Percentiles rank a stretch among this genome's conserved stretches.
These are phyloP conservation scores for Xylariaceae sp. DNA, from an alignment of 2,329 filamentous ascomycete species.

Conservation along the genomic window DNA sequence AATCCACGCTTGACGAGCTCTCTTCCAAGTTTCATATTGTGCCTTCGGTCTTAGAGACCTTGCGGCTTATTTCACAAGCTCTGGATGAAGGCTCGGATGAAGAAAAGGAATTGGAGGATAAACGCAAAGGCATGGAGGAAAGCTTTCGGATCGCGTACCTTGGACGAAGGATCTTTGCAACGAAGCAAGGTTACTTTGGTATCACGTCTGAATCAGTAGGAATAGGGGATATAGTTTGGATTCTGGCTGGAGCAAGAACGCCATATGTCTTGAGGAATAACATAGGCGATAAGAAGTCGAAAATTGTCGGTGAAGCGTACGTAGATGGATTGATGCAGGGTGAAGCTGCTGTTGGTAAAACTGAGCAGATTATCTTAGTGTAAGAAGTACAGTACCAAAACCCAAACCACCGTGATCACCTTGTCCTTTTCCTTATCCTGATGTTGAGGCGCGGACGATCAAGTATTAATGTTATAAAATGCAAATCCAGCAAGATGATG, in stretches of 20 bases:
- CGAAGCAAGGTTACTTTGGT: slow-evolving; percentile 10
- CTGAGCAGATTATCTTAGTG: too few relatives aligned
- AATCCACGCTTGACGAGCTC: neutral
- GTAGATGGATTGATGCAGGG: slow-evolving; percentile 15
- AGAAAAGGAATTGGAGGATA: slow-evolving; percentile 6
- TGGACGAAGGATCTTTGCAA: slow-evolving; percentile 14
- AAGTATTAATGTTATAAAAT: too few relatives aligned
- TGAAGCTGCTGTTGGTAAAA: too few relatives aligned
- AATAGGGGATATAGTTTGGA: slow-evolving; percentile 9
- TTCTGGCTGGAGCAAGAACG: slow-evolving; percentile 14
- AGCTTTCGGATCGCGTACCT: slow-evolving; percentile 19
- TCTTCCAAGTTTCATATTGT: neutral
- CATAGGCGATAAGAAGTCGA: neutral
- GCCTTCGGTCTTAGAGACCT: neutral
- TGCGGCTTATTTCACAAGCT: neutral
- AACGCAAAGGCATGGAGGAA: slow-evolving; percentile 18
- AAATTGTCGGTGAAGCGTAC: slow-evolving; percentile 15
- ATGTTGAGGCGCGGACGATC: too few relatives aligned
- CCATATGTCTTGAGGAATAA: slow-evolving; percentile 9
- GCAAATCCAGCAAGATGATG: too few relatives aligned
- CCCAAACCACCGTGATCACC: too few relatives aligned
- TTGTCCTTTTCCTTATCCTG: too few relatives aligned
- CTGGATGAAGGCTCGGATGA: slow-evolving; percentile 8
- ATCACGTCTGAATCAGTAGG: slow-evolving; percentile 16
- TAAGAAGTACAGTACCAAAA: too few relatives aligned